Percentiles rank a stretch among this genome's conserved stretches.
phyloP scores from a whole-genome alignment of 805 yeast genomes.

The Teunomyces kruisii region DNA sequence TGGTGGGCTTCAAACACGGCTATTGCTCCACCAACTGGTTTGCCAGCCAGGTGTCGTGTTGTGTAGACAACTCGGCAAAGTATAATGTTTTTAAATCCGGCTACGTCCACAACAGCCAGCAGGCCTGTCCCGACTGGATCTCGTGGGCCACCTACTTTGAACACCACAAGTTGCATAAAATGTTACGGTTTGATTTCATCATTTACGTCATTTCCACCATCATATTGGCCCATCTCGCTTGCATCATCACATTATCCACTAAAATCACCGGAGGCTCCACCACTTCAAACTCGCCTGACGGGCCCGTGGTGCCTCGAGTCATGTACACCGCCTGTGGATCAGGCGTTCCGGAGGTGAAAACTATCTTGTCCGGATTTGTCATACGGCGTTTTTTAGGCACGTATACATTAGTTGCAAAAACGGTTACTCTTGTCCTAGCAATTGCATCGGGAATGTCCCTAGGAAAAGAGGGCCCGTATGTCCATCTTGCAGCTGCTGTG shows the following conservation, averaged over 20 bases:
- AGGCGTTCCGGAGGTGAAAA: slow-evolving; percentile 63
- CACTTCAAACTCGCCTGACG: background rate
- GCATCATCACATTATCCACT: slow-evolving; percentile 46
- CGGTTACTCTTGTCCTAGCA: slow-evolving; percentile 48
- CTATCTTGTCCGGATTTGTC: slow-evolving; percentile 58
- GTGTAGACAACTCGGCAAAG: slow-evolving; percentile 16
- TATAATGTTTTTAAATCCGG: slow-evolving; percentile 23
- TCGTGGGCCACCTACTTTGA: slow-evolving; percentile 41
- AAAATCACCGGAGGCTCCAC: slow-evolving; percentile 27
- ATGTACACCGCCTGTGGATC: slow-evolving; percentile 57
- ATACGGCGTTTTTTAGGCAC: slow-evolving; percentile 53
- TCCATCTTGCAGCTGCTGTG: slow-evolving; percentile 57
- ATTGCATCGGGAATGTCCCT: slow-evolving; percentile 57
- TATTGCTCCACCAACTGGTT: slow-evolving; percentile 49
- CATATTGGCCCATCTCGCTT: slow-evolving; percentile 44
- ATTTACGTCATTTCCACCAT: slow-evolving; percentile 40
- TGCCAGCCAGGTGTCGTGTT: slow-evolving; percentile 43
- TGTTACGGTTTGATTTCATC: slow-evolving; percentile 28
- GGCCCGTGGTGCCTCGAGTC: slow-evolving; percentile 12
- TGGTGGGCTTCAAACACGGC: slow-evolving; percentile 54
- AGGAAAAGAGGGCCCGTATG: slow-evolving; percentile 65
- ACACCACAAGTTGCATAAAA: slow-evolving; percentile 6
- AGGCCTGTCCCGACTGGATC: slow-evolving; percentile 35
- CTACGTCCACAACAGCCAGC: slow-evolving; percentile 10
- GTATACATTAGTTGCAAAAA: slow-evolving; percentile 49